Evolutionary conservation across 495 filamentous ascomycete species (phyloP).

Genomic region (Penicillium antarcticum): DNA sequence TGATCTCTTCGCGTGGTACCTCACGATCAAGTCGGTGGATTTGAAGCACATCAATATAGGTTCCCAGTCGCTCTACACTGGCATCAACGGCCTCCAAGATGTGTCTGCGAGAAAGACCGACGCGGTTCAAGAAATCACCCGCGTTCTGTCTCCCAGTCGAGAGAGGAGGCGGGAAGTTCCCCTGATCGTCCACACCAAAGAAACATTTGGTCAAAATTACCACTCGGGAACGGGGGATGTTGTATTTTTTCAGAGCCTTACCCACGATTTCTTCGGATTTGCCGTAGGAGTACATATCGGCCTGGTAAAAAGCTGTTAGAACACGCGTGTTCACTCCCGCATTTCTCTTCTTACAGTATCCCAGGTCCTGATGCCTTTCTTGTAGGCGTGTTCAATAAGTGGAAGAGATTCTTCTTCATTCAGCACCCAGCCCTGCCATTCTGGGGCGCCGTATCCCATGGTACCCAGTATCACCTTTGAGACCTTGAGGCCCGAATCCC

Average conservation of each 20-base stretch:
- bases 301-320: conserved; percentile 18
- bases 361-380: conserved; percentile 60
- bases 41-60: conserved; percentile 60
- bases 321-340: not conserved
- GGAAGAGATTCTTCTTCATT: conserved; percentile 49
- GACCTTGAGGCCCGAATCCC: conserved; percentile 55
- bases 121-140: conserved; percentile 48
- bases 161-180: conserved; percentile 27
- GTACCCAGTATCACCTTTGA: conserved; percentile 54
- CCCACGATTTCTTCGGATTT: conserved; percentile 67
- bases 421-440: conserved; percentile 53
- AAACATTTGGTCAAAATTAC: conserved; percentile 78
- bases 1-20: conserved; percentile 58
- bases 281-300: conserved; percentile 70
- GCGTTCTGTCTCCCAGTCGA: conserved; percentile 37
- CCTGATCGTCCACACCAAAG: conserved; percentile 54
- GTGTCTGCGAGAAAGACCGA: conserved; percentile 55
- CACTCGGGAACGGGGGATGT: conserved; percentile 71
- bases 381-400: conserved; percentile 48
- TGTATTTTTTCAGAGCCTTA: conserved; percentile 73
- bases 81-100: conserved; percentile 58
- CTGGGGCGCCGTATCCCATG: conserved; percentile 48
- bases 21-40: conserved; percentile 56
- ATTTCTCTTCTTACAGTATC: conserved; percentile 51
- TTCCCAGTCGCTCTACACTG: conserved; percentile 54